These are phyloP conservation scores for Ophiorrhiza pumila DNA, from an alignment of 257 asterid species.

Conservation along the genomic window DNA sequence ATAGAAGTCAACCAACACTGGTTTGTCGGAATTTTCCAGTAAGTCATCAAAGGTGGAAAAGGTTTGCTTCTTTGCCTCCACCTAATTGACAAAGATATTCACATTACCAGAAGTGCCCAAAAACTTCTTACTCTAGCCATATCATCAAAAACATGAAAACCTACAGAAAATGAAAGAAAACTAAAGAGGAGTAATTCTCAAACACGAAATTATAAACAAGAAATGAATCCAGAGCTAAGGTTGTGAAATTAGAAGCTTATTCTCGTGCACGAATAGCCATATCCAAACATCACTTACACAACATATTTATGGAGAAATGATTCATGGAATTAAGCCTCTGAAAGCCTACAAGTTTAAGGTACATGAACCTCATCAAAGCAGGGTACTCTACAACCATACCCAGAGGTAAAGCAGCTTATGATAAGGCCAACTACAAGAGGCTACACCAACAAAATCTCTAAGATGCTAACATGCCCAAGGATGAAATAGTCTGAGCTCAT, in stretches of 20 bases:
- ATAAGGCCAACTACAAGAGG: background rate
- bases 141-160: background rate
- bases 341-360: background rate
- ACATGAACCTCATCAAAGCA: background rate
- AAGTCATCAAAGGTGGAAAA: constrained; percentile 74
- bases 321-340: background rate
- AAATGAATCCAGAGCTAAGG: background rate
- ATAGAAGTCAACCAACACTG: constrained; percentile 89
- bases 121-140: background rate
- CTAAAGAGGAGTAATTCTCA: background rate
- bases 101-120: background rate
- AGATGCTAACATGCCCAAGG: background rate
- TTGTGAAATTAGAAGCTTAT: background rate
- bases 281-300: background rate
- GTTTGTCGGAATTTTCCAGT: constrained; percentile 72
- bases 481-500: background rate
- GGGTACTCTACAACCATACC: background rate
- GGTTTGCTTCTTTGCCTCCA: constrained; percentile 81
- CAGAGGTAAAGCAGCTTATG: background rate
- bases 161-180: background rate
- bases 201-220: background rate
- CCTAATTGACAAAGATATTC: constrained; percentile 41
- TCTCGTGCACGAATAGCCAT: background rate
- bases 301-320: background rate
- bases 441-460: background rate